Conservation (phyloP, 352 stramenopile species). For the Phytophthora cactorum region DNA sequence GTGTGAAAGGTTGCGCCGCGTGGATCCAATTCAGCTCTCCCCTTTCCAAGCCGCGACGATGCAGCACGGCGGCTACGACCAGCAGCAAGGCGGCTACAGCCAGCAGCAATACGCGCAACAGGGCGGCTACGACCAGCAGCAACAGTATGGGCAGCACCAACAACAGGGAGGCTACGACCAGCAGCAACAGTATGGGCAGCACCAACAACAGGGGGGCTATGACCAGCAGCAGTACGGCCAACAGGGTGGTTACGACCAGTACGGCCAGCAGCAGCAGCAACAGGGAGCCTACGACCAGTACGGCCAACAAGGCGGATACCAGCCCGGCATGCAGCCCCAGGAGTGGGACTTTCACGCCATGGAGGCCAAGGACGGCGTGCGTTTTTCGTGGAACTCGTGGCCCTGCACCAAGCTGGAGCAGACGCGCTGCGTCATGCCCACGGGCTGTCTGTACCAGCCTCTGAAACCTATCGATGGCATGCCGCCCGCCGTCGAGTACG, state of each 20-base stretch:
- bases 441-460: slow-evolving; percentile 95
- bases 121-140: slow-evolving; percentile 40
- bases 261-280: slow-evolving; percentile 48
- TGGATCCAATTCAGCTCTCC: slow-evolving; percentile 24
- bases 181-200: slow-evolving; percentile 50
- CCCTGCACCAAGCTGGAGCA: slow-evolving; percentile 98
- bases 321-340: slow-evolving; percentile 74
- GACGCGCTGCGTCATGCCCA: slow-evolving; percentile 97
- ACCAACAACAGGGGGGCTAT: slow-evolving; percentile 34
- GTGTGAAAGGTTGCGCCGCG: slow-evolving; percentile 21
- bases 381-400: slow-evolving; percentile 99
- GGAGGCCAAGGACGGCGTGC: slow-evolving; percentile 93
- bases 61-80: slow-evolving; percentile 47
- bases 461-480: slow-evolving; percentile 97
- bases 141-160: slow-evolving; percentile 46
- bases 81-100: slow-evolving; percentile 40
- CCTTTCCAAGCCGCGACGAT: slow-evolving; percentile 27
- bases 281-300: slow-evolving; percentile 59
- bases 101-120: slow-evolving; percentile 68
- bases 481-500: slow-evolving; percentile 95
- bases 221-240: slow-evolving; percentile 38
- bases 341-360: slow-evolving; percentile 88
- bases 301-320: slow-evolving; percentile 46
- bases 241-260: slow-evolving; percentile 55
- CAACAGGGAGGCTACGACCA: slow-evolving; percentile 40